Evolutionary conservation across 2,329 filamentous ascomycete genomes (phyloP), one percentile per base, ranked within the genome.

Genomic region (Claviceps fusiformis): DNA sequence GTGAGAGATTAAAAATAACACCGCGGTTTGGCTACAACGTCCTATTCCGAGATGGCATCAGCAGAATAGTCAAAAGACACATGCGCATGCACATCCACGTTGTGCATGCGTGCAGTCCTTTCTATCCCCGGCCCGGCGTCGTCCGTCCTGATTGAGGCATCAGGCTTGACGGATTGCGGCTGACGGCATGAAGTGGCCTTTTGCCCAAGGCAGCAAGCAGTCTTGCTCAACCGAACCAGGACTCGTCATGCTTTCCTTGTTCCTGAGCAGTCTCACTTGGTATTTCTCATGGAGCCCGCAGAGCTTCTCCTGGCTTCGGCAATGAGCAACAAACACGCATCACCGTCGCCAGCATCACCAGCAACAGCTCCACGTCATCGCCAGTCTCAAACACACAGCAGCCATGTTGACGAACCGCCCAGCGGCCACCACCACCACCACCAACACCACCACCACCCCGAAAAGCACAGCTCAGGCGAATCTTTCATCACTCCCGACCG

Each of bases 401-500:
- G 24, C 45, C 45, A 45, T 35, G 29, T 17, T 19, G 27, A 31
- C 29, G 17, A 24, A 24, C 5, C 17, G 24, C 24, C 27, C 6
- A 33, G n/a, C 10, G 24, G 17, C 27, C 10, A 35, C 46, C 15
- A 31, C 10, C 13, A 27, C 17, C 10, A 35, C 46, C 15, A 31
- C 10, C 13, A 27, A 15, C 10, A 35, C 46, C 15, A 27, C 27
- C 10, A 35, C 46, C 15, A 31, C 10, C 13, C 7, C 24, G 15
- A 29, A 17, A 35, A 3, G 11, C 10, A 41, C 15, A 41, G 33
- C 27, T 17, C n/a, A 17, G 19, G 10, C 27, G 29, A 29, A 45
- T 24, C 33, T 43, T 37, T 13, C 54, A 35, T 58, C 69, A 17
- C 71, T 88, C 2, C 85, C 85, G 2, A 73, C 80, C 0, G 85